Evolutionary conservation across 2,329 filamentous ascomycete genomes (phyloP), one percentile per base, ranked within the genome.

Genomic region (Penicillium sp.): DNA sequence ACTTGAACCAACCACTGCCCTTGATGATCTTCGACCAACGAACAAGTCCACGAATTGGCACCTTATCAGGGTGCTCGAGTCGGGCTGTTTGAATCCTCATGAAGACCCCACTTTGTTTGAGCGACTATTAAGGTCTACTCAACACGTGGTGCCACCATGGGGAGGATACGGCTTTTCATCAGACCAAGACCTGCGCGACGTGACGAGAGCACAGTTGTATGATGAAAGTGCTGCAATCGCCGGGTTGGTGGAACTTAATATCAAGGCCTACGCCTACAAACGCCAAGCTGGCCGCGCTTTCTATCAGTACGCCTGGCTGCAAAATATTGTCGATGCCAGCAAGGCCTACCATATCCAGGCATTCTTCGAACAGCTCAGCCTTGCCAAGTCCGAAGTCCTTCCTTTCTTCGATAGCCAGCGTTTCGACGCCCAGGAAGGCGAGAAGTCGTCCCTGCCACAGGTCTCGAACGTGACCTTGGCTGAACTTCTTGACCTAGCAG

Each of bases 41-140:
- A 68, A 68, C 7, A 73, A 68, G 58, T 67, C 70, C 38, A 65
- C 73, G 22, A 76, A 77, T 42, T 76, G 74, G 66, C 71, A 79
- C 43, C 65, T 84, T 37, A 72, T 81, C n/a, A 82, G 85, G 33
- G 71, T 86, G 26, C 48, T 83, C 7, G 83, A 86, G 59, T 81
- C 82, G 1, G 80, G 79, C 38, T 78, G 76, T 22, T 68, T 85
- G 16, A 70, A 79, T 6, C 72, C 80, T 2, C 76, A 82, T 37
- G 72, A 73, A 26, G 78, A 83, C 26, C 81, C 83, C 14, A 72
- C 75, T 51, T 61, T 80, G 3, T 70, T 83, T 16, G 74, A 80
- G 37, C 80, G 66, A 68, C 76, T 70, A 66, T 74, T 70, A 73
- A 80, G 66, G 63, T 59, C 67, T 19, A 69, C 69, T 42, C 65